phyloP scores from a whole-genome alignment of 1,139 yeast species.

The Torulaspora globosa region DNA sequence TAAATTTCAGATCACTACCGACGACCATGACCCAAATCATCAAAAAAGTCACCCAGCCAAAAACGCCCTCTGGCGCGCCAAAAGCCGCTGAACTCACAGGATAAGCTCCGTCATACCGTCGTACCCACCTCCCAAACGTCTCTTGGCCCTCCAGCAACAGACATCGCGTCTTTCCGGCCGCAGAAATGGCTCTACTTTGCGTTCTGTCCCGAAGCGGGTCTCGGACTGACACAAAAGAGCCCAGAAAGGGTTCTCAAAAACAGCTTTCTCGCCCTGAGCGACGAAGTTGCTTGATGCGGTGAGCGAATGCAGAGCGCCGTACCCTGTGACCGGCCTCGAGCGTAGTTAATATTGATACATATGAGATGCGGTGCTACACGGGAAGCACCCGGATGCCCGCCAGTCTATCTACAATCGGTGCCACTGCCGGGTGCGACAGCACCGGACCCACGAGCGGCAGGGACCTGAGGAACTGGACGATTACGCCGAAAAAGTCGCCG shows the following conservation, averaged over 20 bases:
- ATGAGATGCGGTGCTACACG: slow-evolving; percentile 38
- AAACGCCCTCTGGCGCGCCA: too few species aligned
- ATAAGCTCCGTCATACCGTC: too few species aligned
- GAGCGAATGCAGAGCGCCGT: background rate
- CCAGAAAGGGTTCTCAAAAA: background rate
- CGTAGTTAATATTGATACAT: background rate
- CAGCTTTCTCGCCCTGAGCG: background rate
- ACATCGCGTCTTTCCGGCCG: background rate
- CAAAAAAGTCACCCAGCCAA: too few species aligned
- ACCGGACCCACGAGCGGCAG: slow-evolving; percentile 86
- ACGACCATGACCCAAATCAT: too few species aligned
- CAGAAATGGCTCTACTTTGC: too few species aligned
- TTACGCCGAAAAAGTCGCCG: slow-evolving; percentile 88
- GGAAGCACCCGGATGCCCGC: slow-evolving; percentile 67
- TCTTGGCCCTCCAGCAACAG: too few species aligned
- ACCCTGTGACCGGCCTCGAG: background rate
- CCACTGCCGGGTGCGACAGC: slow-evolving; percentile 73
- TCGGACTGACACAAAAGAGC: background rate
- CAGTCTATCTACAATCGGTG: slow-evolving; percentile 66
- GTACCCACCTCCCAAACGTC: too few species aligned
- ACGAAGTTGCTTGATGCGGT: background rate
- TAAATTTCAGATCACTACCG: too few species aligned
- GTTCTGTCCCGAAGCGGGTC: too few species aligned
- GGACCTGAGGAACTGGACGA: slow-evolving; percentile 82
- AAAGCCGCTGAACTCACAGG: too few species aligned